These are phyloP conservation scores for Venturiaceae sp. DNA, from an alignment of 2,329 filamentous ascomycete genomes.

Conservation along the genomic window DNA sequence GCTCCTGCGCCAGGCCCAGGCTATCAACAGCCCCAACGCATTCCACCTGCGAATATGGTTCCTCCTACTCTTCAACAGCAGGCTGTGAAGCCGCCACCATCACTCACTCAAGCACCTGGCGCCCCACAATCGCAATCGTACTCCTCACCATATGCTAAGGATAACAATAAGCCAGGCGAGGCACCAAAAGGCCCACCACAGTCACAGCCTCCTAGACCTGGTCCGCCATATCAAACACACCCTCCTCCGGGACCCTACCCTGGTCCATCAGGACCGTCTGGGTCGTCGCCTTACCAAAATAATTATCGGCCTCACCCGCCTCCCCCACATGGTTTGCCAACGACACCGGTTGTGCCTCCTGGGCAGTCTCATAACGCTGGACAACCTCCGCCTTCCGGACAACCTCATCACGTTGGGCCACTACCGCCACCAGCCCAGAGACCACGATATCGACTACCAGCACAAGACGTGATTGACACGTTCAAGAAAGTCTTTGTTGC, in stretches of 20 bases:
- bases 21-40: neutral
- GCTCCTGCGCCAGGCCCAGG: neutral
- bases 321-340: neutral
- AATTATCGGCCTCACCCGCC: neutral
- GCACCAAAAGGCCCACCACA: neutral
- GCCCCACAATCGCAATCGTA: neutral
- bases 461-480: constrained; percentile 8
- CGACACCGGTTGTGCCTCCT: neutral
- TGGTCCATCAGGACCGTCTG: neutral
- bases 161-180: neutral
- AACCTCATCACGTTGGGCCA: neutral
- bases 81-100: neutral
- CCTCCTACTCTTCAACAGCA: neutral
- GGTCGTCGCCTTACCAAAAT: neutral
- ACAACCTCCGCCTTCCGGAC: neutral
- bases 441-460: neutral
- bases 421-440: neutral
- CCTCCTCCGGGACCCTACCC: neutral
- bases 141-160: constrained; percentile 6
- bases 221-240: neutral
- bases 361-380: neutral
- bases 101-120: neutral
- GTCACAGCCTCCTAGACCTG: neutral
- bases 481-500: constrained; percentile 7
- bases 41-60: neutral